These are phyloP conservation scores for Hypoxylon trugodes DNA, from an alignment of 495 filamentous ascomycete genomes.

Conservation along the genomic window DNA sequence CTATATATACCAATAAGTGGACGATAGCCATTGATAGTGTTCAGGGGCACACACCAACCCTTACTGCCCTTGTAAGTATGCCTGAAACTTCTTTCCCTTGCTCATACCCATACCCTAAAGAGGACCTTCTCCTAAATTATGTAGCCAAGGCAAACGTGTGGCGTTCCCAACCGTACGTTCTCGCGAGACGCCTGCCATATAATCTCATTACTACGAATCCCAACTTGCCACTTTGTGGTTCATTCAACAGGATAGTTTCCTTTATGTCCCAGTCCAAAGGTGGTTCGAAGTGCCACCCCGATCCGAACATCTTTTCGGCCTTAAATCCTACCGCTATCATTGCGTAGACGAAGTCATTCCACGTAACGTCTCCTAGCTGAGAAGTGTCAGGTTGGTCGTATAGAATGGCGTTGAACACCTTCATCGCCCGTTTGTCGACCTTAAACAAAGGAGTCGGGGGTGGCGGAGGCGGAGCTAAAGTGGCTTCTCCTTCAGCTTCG, in stretches of 20 bases:
- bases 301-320: conserved; percentile 61
- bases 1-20: too few relatives aligned
- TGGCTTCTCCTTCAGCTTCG: background rate
- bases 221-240: conserved; percentile 50
- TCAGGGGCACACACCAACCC: too few relatives aligned
- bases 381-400: background rate
- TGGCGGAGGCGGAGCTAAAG: too few relatives aligned
- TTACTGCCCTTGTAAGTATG: too few relatives aligned
- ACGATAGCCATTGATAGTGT: too few relatives aligned
- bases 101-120: too few relatives aligned
- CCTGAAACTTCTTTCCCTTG: too few relatives aligned
- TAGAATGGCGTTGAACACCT: conserved; percentile 6
- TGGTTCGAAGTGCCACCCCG: conserved; percentile 61
- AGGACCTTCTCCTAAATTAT: background rate
- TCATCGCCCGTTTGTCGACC: conserved; percentile 18
- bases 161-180: background rate
- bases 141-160: background rate
- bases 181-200: conserved; percentile 5
- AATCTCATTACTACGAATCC: background rate
- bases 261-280: conserved; percentile 16
- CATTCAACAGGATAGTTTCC: conserved; percentile 59
- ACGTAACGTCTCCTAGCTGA: conserved; percentile 52
- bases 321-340: conserved; percentile 58
- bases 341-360: conserved; percentile 63
- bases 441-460: background rate